phyloP scores from a whole-genome alignment of 2,329 filamentous ascomycete species.

The Ophiostoma novo-ulmi region DNA sequence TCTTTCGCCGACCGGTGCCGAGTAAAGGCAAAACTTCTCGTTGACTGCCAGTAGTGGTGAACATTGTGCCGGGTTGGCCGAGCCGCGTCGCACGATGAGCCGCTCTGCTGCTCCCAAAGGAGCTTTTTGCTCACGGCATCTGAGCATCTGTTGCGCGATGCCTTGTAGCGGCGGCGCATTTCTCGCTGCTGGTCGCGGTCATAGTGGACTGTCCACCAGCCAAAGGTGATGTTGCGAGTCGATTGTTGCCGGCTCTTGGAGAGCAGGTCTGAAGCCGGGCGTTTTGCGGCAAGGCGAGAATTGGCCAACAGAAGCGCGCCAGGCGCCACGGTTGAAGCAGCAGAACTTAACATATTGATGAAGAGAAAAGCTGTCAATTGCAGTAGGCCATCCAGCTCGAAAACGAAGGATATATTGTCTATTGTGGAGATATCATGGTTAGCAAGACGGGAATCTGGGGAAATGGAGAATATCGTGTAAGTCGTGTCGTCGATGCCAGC shows the following conservation, averaged over 20 bases:
- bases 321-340: conserved; percentile 22
- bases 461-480: conserved; percentile 7
- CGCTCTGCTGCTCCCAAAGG: conserved; percentile 44
- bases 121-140: conserved; percentile 43
- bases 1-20: conserved; percentile 32
- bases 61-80: conserved; percentile 38
- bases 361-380: not conserved
- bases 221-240: conserved; percentile 46
- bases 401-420: not conserved
- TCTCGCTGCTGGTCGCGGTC: conserved; percentile 42
- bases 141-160: conserved; percentile 43
- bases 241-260: conserved; percentile 41
- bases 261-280: conserved; percentile 24
- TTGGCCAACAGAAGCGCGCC: conserved; percentile 21
- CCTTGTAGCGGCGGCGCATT: conserved; percentile 41
- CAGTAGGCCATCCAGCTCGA: not conserved
- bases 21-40: conserved; percentile 26
- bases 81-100: conserved; percentile 34
- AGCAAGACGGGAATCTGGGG: conserved; percentile 3
- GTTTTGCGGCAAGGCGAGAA: conserved; percentile 17
- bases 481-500: not conserved
- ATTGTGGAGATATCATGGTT: conserved; percentile 8
- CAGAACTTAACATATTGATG: conserved; percentile 26
- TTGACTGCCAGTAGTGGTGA: conserved; percentile 38
- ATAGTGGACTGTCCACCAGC: conserved; percentile 42